Percentiles rank a stretch among this genome's conserved stretches.
Conservation (phyloP, 768 basidiomycete genomes). For the Russula dissimulans region DNA sequence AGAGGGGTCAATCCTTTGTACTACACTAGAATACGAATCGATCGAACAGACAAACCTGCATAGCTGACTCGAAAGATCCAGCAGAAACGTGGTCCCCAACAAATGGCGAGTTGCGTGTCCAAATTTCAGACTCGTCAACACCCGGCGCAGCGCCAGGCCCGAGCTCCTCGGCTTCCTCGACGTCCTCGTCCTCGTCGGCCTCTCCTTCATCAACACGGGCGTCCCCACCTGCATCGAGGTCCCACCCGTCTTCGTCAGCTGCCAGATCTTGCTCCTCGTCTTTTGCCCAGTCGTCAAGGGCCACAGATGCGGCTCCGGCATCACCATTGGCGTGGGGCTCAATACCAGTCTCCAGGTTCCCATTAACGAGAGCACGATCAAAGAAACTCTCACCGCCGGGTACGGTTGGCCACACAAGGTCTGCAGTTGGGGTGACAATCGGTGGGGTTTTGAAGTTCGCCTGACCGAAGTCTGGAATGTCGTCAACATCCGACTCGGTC, state of each 20-base stretch:
- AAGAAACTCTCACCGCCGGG: slow-evolving; percentile 86
- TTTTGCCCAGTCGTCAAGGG: slow-evolving; percentile 78
- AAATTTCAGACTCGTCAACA: slow-evolving; percentile 77
- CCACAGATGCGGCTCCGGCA: slow-evolving; percentile 41
- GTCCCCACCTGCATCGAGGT: slow-evolving; percentile 71
- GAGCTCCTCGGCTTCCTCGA: slow-evolving; percentile 46
- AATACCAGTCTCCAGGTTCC: slow-evolving; percentile 61
- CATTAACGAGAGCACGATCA: slow-evolving; percentile 86
- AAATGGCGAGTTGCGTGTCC: slow-evolving; percentile 91
- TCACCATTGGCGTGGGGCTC: slow-evolving; percentile 60
- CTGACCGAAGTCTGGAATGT: slow-evolving; percentile 58
- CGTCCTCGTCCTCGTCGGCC: slow-evolving; percentile 37
- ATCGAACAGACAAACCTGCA: slow-evolving; percentile 59
- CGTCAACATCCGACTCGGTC: slow-evolving; percentile 80
- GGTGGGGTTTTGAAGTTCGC: slow-evolving; percentile 73
- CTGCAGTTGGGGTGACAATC: slow-evolving; percentile 62
- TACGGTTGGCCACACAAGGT: slow-evolving; percentile 80
- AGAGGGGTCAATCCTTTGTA: slow-evolving; percentile 1
- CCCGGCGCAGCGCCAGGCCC: slow-evolving; percentile 78
- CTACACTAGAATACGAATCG: not conserved
- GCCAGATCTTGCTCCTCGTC: slow-evolving; percentile 62
- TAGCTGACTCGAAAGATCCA: slow-evolving; percentile 93
- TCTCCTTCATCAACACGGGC: slow-evolving; percentile 46
- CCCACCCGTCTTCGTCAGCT: slow-evolving; percentile 75
- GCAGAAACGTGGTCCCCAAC: slow-evolving; percentile 93